Percentiles rank a stretch among this genome's conserved stretches.
These are phyloP conservation scores for Eucalyptus cladocalyx DNA, from an alignment of 345 rosid genomes.

Conservation along the genomic window DNA sequence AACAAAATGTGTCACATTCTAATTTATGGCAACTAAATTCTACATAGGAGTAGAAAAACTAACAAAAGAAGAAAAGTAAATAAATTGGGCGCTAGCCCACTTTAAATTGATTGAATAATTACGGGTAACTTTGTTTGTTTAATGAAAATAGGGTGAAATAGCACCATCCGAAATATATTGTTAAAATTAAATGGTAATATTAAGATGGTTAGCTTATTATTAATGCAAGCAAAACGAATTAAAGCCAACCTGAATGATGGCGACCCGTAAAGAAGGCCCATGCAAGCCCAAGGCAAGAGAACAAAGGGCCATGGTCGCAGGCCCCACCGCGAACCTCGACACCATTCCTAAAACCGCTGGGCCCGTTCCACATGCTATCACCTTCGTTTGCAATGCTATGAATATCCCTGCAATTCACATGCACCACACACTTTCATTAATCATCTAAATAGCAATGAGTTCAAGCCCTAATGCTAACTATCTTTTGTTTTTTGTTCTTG, in stretches of 20 bases:
- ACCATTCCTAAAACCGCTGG: slow-evolving; percentile 26
- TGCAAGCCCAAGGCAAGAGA: slow-evolving; percentile 22
- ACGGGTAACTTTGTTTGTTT: too few relatives aligned
- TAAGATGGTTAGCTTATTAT: neutral
- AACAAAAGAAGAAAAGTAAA: too few relatives aligned
- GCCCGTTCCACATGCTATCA: slow-evolving; percentile 55
- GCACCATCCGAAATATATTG: neutral
- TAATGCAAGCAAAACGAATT: neutral
- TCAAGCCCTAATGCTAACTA: neutral
- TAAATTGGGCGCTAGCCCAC: too few relatives aligned
- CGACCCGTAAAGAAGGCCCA: slow-evolving; percentile 18
- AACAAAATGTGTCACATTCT: too few relatives aligned
- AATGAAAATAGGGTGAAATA: too few relatives aligned
- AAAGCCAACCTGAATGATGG: slow-evolving; percentile 20
- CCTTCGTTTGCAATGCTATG: slow-evolving; percentile 67
- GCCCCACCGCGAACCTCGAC: slow-evolving; percentile 18
- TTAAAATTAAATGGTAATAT: neutral
- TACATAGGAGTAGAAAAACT: too few relatives aligned
- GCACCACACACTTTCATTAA: neutral
- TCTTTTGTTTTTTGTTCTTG: neutral
- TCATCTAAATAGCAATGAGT: neutral
- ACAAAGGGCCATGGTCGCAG: slow-evolving; percentile 21
- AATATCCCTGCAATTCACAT: slow-evolving; percentile 46
- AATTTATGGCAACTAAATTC: too few relatives aligned
- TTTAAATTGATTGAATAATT: too few relatives aligned